phyloP scores from a whole-genome alignment of 2,329 filamentous ascomycete genomes.

The Chaetomiaceae sp. region DNA sequence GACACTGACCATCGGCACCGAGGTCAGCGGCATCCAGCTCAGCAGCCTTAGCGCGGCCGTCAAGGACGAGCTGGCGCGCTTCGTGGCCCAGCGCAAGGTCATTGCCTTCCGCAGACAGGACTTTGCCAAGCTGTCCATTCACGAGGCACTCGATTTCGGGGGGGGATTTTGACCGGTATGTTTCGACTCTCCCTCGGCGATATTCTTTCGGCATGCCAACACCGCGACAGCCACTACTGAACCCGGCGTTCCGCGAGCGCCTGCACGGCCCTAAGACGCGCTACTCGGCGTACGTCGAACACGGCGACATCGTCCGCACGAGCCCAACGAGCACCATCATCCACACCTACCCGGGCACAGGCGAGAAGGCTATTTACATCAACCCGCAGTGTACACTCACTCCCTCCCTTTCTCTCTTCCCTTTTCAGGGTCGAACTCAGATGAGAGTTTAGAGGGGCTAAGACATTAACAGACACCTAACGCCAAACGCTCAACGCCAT shows the following conservation, averaged over 20 bases:
- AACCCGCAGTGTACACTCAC: slow-evolving; percentile 69
- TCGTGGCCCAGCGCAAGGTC: slow-evolving; percentile 65
- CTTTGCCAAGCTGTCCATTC: slow-evolving; percentile 57
- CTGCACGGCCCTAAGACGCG: slow-evolving; percentile 76
- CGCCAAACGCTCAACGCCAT: slow-evolving; percentile 11
- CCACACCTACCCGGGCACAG: slow-evolving; percentile 74
- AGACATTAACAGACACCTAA: slow-evolving; percentile 4
- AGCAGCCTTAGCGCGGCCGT: slow-evolving; percentile 56
- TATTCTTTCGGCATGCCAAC: background rate
- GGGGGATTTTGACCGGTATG: slow-evolving; percentile 46
- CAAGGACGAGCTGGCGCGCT: slow-evolving; percentile 65
- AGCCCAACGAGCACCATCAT: slow-evolving; percentile 75
- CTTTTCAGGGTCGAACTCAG: too few species aligned
- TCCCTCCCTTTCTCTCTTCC: background rate
- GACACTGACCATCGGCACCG: slow-evolving; percentile 63
- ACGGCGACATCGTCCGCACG: slow-evolving; percentile 69
- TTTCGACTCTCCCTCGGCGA: too few species aligned
- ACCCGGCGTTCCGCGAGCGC: slow-evolving; percentile 71
- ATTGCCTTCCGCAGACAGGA: slow-evolving; percentile 68
- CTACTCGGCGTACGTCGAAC: slow-evolving; percentile 66
- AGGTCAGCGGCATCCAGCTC: slow-evolving; percentile 63
- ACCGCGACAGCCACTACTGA: slow-evolving; percentile 57
- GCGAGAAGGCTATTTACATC: slow-evolving; percentile 77
- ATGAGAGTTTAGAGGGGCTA: too few species aligned
- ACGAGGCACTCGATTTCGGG: slow-evolving; percentile 59